Evolutionary conservation across 345 rosid species (phyloP).

Genomic region (Geranium rotundifolium): DNA sequence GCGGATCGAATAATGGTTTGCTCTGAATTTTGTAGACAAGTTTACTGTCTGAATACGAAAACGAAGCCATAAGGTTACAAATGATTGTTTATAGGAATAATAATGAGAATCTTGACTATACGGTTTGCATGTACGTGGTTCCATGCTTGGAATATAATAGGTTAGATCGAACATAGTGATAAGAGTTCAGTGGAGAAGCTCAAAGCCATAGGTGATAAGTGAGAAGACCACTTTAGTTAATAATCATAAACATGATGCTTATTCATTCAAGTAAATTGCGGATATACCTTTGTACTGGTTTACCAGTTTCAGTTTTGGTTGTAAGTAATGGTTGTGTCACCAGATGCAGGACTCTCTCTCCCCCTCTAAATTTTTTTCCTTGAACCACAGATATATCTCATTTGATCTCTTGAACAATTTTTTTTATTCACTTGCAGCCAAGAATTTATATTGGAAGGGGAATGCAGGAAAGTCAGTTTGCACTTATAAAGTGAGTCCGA

Average conservation of each 20-base stretch:
- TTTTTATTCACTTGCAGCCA: conserved; percentile 48
- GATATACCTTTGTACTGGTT: too few relatives aligned
- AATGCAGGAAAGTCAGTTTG: conserved; percentile 95
- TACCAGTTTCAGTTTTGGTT: too few relatives aligned
- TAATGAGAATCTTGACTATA: neutral
- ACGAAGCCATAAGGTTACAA: too few relatives aligned
- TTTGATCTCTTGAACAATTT: conserved; percentile 14
- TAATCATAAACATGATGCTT: too few relatives aligned
- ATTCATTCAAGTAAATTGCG: too few relatives aligned
- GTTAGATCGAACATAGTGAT: neutral
- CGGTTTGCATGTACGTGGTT: neutral
- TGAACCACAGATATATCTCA: neutral
- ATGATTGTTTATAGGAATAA: too few relatives aligned
- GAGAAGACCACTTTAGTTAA: too few relatives aligned
- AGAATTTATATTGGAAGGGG: conserved; percentile 92
- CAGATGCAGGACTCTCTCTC: conserved; percentile 3
- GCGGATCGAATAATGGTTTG: too few relatives aligned
- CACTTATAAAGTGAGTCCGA: conserved; percentile 66
- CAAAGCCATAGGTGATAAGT: too few relatives aligned
- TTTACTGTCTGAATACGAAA: too few relatives aligned
- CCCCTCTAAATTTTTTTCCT: neutral
- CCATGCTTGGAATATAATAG: neutral
- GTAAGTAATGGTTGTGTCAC: neutral
- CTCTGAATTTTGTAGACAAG: too few relatives aligned
- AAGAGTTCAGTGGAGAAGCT: too few relatives aligned